These are phyloP conservation scores for Centaurea solstitialis DNA, from an alignment of 129 eudicot species.

Conservation along the genomic window DNA sequence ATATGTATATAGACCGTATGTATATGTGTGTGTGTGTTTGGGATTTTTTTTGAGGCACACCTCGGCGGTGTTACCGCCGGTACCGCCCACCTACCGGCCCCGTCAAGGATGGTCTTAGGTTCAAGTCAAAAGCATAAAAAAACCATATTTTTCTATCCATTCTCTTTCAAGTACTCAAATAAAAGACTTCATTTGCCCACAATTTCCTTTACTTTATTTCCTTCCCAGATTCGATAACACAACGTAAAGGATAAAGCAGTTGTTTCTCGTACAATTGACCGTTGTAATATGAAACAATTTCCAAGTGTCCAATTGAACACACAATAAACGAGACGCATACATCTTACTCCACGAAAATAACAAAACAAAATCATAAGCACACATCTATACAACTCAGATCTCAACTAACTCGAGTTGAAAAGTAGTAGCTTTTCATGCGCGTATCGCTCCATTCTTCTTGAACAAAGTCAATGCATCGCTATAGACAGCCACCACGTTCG, in stretches of 20 bases:
- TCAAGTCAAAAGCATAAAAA: too few species aligned
- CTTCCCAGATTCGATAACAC: not conserved
- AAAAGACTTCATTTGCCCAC: not conserved
- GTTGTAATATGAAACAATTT: not conserved
- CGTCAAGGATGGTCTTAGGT: too few species aligned
- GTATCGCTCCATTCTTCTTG: constrained; percentile 53
- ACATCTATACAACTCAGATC: constrained; percentile 36
- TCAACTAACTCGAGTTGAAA: constrained; percentile 11
- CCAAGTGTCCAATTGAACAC: constrained; percentile 20
- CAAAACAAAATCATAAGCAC: constrained; percentile 30
- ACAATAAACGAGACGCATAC: constrained; percentile 5
- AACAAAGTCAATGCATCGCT: constrained; percentile 87
- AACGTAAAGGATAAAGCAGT: not conserved
- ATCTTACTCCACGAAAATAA: constrained; percentile 19
- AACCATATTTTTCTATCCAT: not conserved
- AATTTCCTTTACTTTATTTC: not conserved
- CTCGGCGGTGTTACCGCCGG: too few species aligned
- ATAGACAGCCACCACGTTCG: constrained; percentile 81
- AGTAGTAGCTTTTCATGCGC: constrained; percentile 38
- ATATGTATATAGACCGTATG: too few species aligned
- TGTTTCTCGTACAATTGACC: not conserved
- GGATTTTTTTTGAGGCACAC: too few species aligned
- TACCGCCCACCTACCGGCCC: too few species aligned
- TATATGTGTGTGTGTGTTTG: too few species aligned
- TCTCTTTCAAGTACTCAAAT: too few species aligned